Evolutionary conservation across 1,284 basidiomycete genomes (phyloP).

Genomic region (Sphagnurus paluster): DNA sequence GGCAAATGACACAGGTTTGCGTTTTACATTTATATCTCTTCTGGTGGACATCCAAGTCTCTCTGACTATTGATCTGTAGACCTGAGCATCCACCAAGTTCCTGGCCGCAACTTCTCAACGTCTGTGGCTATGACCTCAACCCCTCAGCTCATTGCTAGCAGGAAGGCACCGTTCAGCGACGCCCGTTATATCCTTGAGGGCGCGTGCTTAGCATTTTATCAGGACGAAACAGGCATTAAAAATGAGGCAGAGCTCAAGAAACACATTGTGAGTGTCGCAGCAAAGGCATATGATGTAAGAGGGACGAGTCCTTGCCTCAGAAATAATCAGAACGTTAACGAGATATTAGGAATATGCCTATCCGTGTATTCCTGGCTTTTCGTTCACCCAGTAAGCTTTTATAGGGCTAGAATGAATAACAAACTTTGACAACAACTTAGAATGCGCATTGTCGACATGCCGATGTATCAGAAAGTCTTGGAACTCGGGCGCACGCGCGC

Average conservation of each 20-base stretch:
- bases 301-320: not conserved
- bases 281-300: constrained; percentile 13
- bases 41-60: too few relatives aligned
- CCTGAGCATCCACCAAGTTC: too few relatives aligned
- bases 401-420: not conserved
- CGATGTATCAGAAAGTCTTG: constrained; percentile 41
- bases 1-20: too few relatives aligned
- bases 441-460: constrained; percentile 40
- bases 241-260: constrained; percentile 10
- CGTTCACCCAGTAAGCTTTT: constrained; percentile 38
- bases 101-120: too few relatives aligned
- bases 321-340: too few relatives aligned
- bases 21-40: too few relatives aligned
- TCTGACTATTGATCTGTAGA: too few relatives aligned
- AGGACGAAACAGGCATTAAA: constrained; percentile 11
- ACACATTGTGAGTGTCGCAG: constrained; percentile 9
- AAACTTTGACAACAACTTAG: not conserved
- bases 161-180: too few relatives aligned
- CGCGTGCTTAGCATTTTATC: constrained; percentile 9
- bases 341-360: constrained; percentile 38
- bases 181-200: not conserved
- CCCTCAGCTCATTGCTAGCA: too few relatives aligned
- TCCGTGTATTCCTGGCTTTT: constrained; percentile 39
- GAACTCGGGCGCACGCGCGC: constrained; percentile 37
- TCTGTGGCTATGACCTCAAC: too few relatives aligned